Conservation (phyloP, 2,329 filamentous ascomycete species). For the Ophiostoma sp. region DNA sequence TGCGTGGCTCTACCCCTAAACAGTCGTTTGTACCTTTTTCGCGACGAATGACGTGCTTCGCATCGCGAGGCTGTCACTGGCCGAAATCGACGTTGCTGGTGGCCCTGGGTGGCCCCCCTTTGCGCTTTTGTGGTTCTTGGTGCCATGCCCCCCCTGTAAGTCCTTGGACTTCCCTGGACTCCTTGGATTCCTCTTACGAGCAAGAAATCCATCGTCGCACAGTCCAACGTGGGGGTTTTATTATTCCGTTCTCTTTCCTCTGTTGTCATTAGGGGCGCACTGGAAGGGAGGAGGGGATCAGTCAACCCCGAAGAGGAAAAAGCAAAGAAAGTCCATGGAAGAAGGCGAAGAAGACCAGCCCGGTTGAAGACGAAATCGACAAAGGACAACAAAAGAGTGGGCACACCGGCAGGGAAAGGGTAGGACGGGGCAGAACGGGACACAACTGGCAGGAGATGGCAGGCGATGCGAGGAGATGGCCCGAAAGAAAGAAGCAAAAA, state of each 20-base stretch:
- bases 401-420: neutral
- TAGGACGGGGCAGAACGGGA: neutral
- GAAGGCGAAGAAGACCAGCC: neutral
- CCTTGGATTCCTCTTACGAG: constrained; percentile 4
- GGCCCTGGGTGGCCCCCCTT: neutral
- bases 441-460: neutral
- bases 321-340: neutral
- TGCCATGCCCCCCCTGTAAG: neutral
- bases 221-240: constrained; percentile 9
- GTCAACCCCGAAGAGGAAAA: neutral
- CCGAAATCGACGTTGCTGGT: neutral
- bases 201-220: neutral
- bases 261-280: neutral
- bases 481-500: constrained; percentile 7
- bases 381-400: neutral
- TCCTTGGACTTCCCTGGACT: neutral
- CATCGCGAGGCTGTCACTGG: constrained; percentile 21
- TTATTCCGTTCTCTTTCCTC: neutral
- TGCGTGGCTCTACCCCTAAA: neutral
- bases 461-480: neutral
- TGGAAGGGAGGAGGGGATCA: neutral
- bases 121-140: neutral
- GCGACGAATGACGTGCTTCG: constrained; percentile 20
- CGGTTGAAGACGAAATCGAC: neutral
- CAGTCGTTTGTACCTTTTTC: constrained; percentile 17